These are phyloP conservation scores for Scedosporium boydii DNA, from an alignment of 2,329 filamentous ascomycete genomes.

Conservation along the genomic window DNA sequence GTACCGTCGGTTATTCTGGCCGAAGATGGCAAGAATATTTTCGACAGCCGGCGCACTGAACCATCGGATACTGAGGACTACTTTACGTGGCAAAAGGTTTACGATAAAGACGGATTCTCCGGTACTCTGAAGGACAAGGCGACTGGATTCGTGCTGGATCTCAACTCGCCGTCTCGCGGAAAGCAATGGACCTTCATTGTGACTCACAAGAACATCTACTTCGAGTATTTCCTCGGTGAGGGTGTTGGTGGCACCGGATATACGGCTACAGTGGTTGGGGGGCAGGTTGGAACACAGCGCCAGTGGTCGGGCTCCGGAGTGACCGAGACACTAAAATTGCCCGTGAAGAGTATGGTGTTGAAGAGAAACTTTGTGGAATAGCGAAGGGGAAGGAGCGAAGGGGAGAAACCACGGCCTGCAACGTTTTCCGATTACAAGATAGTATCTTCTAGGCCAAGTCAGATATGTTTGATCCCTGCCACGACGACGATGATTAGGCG, in stretches of 20 bases:
- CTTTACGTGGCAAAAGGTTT: conserved; percentile 2
- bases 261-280: conserved; percentile 1
- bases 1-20: not conserved
- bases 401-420: not conserved
- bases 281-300: conserved; percentile 2
- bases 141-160: conserved; percentile 1
- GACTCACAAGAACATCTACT: conserved; percentile 3
- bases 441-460: no score
- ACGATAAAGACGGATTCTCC: not conserved
- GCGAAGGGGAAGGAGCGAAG: no score
- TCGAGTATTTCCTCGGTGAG: conserved; percentile 3
- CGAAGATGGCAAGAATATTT: conserved; percentile 1
- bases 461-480: no score
- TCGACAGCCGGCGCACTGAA: conserved; percentile 2
- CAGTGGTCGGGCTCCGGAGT: conserved; percentile 3
- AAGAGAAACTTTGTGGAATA: conserved; percentile 6
- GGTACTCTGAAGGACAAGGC: conserved; percentile 5
- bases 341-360: conserved; percentile 4
- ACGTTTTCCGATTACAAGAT: no score
- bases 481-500: no score
- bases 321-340: conserved; percentile 1
- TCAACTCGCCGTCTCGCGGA: conserved; percentile 1
- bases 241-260: conserved; percentile 1
- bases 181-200: conserved; percentile 6
- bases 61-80: conserved; percentile 5